Conservation (phyloP, 768 basidiomycete genomes). For the Naganishia onofrii region DNA sequence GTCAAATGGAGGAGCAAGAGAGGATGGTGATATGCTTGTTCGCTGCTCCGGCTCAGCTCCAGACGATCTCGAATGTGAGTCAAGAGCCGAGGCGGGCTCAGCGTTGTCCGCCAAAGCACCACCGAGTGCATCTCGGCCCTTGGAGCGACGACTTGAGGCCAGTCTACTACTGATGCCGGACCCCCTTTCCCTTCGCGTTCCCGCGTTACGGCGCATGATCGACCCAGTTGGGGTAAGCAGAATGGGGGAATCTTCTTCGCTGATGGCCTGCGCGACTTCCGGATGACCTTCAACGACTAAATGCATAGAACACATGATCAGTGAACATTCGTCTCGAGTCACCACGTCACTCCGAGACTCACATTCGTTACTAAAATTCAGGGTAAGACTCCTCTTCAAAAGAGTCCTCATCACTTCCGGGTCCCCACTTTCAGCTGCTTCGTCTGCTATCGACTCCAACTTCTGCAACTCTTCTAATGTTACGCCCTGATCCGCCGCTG, state of each 20-base stretch:
- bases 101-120: neutral
- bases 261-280: constrained; percentile 49
- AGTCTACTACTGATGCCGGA: constrained; percentile 3
- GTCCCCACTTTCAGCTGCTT: constrained; percentile 78
- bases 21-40: neutral
- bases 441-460: constrained; percentile 87
- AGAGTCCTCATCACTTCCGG: constrained; percentile 73
- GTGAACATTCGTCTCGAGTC: no score
- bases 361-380: constrained; percentile 83
- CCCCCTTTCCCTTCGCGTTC: constrained; percentile 63
- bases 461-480: constrained; percentile 92
- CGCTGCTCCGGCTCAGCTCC: neutral
- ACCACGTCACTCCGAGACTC: constrained; percentile 49
- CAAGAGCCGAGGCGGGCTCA: neutral
- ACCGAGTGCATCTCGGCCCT: constrained; percentile 1
- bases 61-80: neutral
- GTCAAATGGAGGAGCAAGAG: neutral
- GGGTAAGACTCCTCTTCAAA: constrained; percentile 78
- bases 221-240: constrained; percentile 80
- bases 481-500: constrained; percentile 71
- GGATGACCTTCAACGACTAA: constrained; percentile 24
- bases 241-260: constrained; percentile 85
- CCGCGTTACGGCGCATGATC: constrained; percentile 83
- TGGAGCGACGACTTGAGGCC: constrained; percentile 15
- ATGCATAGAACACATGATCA: constrained; percentile 1